Percentiles rank a stretch among this genome's conserved stretches.
Evolutionary conservation across 208 protist genomes (phyloP).

Genomic region (Hexamita inflata): DNA sequence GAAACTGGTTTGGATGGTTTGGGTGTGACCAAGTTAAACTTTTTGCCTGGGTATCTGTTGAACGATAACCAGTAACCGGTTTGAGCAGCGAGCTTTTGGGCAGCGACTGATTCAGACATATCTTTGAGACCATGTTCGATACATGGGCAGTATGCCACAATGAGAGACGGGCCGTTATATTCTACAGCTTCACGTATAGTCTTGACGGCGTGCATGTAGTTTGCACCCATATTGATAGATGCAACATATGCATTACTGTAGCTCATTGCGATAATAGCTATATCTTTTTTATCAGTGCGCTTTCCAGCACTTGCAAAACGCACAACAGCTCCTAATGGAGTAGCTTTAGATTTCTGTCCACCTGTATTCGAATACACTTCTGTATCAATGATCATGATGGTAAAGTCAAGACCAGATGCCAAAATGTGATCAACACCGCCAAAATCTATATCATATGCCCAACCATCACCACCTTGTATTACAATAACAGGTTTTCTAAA

Average conservation of each 20-base stretch:
- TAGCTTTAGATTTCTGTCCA: constrained; percentile 51
- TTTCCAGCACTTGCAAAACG: constrained; percentile 49
- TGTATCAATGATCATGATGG: constrained; percentile 48
- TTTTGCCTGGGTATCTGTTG: not conserved
- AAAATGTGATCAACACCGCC: constrained; percentile 51
- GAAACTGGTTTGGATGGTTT: not conserved
- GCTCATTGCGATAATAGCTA: constrained; percentile 42
- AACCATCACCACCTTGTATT: constrained; percentile 45
- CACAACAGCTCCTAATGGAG: constrained; percentile 32
- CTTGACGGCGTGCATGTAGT: constrained; percentile 35
- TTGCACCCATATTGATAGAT: constrained; percentile 38
- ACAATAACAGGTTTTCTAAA: constrained; percentile 25
- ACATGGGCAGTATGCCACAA: constrained; percentile 48
- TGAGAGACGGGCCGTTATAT: constrained; percentile 43
- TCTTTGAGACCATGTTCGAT: constrained; percentile 41
- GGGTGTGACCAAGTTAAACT: not conserved
- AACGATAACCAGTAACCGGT: constrained; percentile 43
- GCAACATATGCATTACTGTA: constrained; percentile 47
- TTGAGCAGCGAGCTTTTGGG: constrained; percentile 41
- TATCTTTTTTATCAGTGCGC: constrained; percentile 43
- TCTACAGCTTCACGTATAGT: constrained; percentile 44
- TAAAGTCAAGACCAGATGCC: constrained; percentile 29
- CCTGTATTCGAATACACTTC: constrained; percentile 56
- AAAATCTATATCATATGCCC: constrained; percentile 55
- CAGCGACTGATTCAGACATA: constrained; percentile 3